A percentile compares a stretch with the other conserved stretches of the same genome.
These are phyloP conservation scores for Penicillium verhagenii DNA, from an alignment of 495 filamentous ascomycete species.

Conservation along the genomic window DNA sequence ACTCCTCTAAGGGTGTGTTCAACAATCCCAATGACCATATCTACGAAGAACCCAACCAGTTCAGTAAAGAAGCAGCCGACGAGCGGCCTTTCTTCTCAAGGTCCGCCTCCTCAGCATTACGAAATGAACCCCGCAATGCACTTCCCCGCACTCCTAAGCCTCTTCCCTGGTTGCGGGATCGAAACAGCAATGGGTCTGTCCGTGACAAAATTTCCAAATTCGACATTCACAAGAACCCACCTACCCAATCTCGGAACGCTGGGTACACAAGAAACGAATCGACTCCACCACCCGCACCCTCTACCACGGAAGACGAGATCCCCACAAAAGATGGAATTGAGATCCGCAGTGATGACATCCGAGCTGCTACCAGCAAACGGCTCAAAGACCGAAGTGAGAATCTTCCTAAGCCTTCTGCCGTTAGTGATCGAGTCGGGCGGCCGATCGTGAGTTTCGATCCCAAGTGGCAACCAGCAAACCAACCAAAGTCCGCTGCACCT, in stretches of 20 bases:
- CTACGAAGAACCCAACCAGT: slow-evolving; percentile 74
- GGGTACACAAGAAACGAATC: slow-evolving; percentile 65
- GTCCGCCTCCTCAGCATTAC: slow-evolving; percentile 52
- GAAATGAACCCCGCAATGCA: slow-evolving; percentile 54
- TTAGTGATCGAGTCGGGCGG: slow-evolving; percentile 79
- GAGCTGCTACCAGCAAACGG: slow-evolving; percentile 85
- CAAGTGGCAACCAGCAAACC: slow-evolving; percentile 67
- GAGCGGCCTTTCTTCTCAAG: slow-evolving; percentile 32
- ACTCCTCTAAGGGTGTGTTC: slow-evolving; percentile 46
- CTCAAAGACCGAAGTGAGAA: slow-evolving; percentile 81
- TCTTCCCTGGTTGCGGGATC: slow-evolving; percentile 34
- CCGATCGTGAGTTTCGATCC: slow-evolving; percentile 92
- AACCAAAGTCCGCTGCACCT: slow-evolving; percentile 30
- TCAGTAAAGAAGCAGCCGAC: slow-evolving; percentile 29
- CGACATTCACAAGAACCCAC: slow-evolving; percentile 77
- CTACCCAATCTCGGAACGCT: slow-evolving; percentile 71
- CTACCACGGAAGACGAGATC: slow-evolving; percentile 22
- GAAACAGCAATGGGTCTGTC: slow-evolving; percentile 40
- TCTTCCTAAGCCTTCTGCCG: slow-evolving; percentile 78
- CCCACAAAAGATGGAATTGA: slow-evolving; percentile 72
- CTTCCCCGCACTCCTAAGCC: slow-evolving; percentile 51
- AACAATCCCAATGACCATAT: slow-evolving; percentile 74
- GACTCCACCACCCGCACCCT: slow-evolving; percentile 28
- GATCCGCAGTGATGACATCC: slow-evolving; percentile 80
- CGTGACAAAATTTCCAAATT: slow-evolving; percentile 57